Conservation (phyloP, 345 rosid genomes). For the Pistacia integerrima region DNA sequence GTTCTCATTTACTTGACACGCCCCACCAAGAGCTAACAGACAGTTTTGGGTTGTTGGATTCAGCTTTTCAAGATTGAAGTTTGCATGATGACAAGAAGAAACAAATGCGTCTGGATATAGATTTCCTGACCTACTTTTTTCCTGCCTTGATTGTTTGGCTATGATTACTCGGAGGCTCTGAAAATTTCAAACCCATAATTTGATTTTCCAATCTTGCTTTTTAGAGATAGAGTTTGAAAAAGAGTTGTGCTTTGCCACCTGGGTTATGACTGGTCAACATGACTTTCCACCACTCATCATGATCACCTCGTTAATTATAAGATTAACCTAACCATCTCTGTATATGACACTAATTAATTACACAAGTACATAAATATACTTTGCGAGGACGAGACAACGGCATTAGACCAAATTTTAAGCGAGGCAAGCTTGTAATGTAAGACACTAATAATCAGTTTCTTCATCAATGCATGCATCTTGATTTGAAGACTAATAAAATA, state of each 20-base stretch:
- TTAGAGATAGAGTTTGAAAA: not conserved
- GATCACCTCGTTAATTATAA: not conserved
- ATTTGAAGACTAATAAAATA: not conserved
- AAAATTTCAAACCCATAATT: constrained; percentile 28
- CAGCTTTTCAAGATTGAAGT: constrained; percentile 31
- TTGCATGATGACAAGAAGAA: constrained; percentile 23
- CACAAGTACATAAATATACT: not conserved
- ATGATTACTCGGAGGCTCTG: constrained; percentile 28
- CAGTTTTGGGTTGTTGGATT: constrained; percentile 38
- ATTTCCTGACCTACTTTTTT: constrained; percentile 29
- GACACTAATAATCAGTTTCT: not conserved
- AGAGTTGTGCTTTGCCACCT: not conserved
- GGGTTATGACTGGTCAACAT: not conserved
- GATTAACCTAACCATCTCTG: not conserved
- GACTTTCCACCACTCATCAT: not conserved
- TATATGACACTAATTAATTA: not conserved
- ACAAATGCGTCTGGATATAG: constrained; percentile 26
- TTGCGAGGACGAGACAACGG: not conserved
- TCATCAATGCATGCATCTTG: not conserved
- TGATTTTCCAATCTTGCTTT: constrained; percentile 6
- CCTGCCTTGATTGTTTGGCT: constrained; percentile 5
- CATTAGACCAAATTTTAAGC: not conserved
- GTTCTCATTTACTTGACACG: constrained; percentile 17
- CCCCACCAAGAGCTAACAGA: constrained; percentile 41
- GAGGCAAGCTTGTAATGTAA: constrained; percentile 3